phyloP scores from a whole-genome alignment of 345 rosid genomes.

The Geranium rotundifolium region DNA sequence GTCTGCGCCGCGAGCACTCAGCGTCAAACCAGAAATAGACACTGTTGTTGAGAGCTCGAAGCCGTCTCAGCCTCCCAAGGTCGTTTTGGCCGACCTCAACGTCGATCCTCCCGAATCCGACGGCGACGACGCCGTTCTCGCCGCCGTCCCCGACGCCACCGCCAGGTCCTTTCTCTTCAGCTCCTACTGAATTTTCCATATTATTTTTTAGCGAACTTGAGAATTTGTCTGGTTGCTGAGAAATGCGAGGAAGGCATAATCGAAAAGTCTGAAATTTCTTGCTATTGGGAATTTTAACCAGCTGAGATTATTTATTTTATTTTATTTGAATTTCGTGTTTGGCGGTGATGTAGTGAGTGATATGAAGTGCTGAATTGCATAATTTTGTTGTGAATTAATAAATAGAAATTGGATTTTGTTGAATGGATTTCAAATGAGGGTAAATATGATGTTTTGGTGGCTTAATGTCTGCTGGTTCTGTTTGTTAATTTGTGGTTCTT shows the following conservation, averaged over 20 bases:
- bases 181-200: background rate
- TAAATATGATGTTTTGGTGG: background rate
- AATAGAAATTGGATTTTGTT: background rate
- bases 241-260: background rate
- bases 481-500: background rate
- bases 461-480: background rate
- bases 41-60: constrained; percentile 18
- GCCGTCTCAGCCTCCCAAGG: constrained; percentile 34
- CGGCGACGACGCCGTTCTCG: constrained; percentile 27
- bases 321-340: background rate
- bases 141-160: constrained; percentile 25
- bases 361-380: background rate
- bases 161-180: constrained; percentile 27
- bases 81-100: constrained; percentile 87
- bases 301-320: too few relatives aligned
- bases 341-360: background rate
- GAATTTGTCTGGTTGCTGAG: background rate
- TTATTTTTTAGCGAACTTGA: background rate
- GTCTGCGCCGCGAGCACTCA: background rate
- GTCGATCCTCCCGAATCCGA: constrained; percentile 77
- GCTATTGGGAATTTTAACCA: background rate
- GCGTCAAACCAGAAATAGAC: constrained; percentile 40
- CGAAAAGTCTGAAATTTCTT: background rate
- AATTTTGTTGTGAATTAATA: too few relatives aligned
- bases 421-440: background rate